Conservation (phyloP, 2,329 filamentous ascomycete genomes). For the Aspergillus amoenus region DNA sequence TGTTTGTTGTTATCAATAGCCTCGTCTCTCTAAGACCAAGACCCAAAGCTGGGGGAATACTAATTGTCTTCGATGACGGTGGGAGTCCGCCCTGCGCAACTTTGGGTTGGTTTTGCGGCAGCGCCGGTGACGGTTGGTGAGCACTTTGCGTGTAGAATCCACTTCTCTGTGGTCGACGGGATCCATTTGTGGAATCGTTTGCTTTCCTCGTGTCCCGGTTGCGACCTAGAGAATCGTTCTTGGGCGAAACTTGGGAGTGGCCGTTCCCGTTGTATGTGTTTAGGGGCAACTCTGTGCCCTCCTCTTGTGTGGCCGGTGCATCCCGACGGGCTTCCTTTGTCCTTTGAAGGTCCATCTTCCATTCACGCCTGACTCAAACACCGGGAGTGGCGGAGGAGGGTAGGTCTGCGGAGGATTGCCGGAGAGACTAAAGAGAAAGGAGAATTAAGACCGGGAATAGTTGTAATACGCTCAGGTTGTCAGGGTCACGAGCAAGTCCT, state of each 20-base stretch:
- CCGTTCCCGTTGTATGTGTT: slow-evolving; percentile 33
- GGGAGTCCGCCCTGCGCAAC: slow-evolving; percentile 16
- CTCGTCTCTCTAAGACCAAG: slow-evolving; percentile 31
- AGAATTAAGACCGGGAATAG: slow-evolving; percentile 1
- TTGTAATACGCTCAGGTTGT: slow-evolving; percentile 14
- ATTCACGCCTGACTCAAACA: slow-evolving; percentile 12
- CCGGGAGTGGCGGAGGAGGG: not conserved
- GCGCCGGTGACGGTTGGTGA: slow-evolving; percentile 13
- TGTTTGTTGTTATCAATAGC: slow-evolving; percentile 33
- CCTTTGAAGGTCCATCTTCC: slow-evolving; percentile 42
- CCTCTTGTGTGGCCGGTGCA: slow-evolving; percentile 35
- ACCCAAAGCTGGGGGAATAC: slow-evolving; percentile 30
- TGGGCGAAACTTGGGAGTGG: slow-evolving; percentile 36
- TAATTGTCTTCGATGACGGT: slow-evolving; percentile 30
- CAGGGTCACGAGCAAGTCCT: slow-evolving; percentile 23
- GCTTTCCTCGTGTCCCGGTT: slow-evolving; percentile 23
- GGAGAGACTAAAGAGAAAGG: not conserved
- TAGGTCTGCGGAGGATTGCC: not conserved
- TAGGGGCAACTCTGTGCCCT: slow-evolving; percentile 35
- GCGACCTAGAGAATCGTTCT: slow-evolving; percentile 38
- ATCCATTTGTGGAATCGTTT: slow-evolving; percentile 21
- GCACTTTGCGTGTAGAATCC: slow-evolving; percentile 16
- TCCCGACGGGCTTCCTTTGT: slow-evolving; percentile 39
- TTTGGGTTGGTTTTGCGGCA: slow-evolving; percentile 10
- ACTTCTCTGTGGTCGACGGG: slow-evolving; percentile 16